Percentiles rank a stretch among this genome's conserved stretches.
Conservation (phyloP, 176 grass and related monocot species). For the Aegilops speltoides region DNA sequence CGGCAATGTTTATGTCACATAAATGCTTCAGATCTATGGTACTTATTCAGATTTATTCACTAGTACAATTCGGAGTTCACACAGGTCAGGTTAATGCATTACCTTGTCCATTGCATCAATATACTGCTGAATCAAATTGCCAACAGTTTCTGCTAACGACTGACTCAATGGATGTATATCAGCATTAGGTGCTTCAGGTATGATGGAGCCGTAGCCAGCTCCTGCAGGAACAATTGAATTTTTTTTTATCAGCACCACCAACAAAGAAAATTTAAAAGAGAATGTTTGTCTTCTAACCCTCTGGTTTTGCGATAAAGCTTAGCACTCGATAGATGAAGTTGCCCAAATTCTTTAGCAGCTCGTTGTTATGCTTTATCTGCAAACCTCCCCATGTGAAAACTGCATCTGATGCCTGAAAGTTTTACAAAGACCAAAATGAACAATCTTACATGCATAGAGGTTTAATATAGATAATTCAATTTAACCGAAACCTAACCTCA, state of each 20-base stretch:
- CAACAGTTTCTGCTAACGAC: conserved; percentile 51
- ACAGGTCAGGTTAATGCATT: conserved; percentile 19
- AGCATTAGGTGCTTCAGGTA: conserved; percentile 64
- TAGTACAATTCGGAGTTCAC: neutral
- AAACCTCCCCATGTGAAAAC: conserved; percentile 75
- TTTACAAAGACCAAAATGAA: conserved; percentile 17
- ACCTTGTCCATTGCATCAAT: conserved; percentile 88
- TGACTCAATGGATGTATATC: conserved; percentile 47
- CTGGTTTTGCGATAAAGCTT: conserved; percentile 75
- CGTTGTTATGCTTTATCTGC: conserved; percentile 68
- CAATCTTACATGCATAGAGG: neutral
- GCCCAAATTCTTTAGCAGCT: conserved; percentile 72
- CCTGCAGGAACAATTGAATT: conserved; percentile 38
- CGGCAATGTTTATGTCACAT: conserved; percentile 26
- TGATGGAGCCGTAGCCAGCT: conserved; percentile 61
- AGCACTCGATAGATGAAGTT: conserved; percentile 88
- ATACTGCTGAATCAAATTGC: conserved; percentile 62
- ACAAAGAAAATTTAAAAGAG: neutral
- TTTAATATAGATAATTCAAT: neutral
- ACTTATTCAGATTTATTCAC: neutral
- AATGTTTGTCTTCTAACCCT: conserved; percentile 40
- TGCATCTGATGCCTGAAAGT: conserved; percentile 75
- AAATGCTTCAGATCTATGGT: neutral
- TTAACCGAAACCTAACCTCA: conserved; percentile 46
- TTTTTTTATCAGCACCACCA: neutral